phyloP scores from a whole-genome alignment of 176 grass and related monocot genomes.

The Oryza punctata region DNA sequence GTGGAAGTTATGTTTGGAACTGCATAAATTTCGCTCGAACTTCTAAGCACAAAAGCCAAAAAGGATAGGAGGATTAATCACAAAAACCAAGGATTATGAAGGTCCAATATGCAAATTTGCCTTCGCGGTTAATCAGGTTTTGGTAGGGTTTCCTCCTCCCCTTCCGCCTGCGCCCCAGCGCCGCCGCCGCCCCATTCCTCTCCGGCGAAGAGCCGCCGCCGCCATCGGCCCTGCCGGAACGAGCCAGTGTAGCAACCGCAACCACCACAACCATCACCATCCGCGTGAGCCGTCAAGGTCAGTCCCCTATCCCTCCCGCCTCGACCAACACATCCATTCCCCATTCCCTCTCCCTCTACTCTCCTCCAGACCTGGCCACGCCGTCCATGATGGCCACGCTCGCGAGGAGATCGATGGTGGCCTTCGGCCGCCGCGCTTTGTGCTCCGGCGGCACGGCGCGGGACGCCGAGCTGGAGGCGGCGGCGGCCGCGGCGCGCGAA shows the following conservation, averaged over 20 bases:
- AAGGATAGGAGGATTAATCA: neutral
- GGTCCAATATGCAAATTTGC: neutral
- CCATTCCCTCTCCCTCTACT: neutral
- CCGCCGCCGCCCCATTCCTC: neutral
- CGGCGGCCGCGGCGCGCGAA: slow-evolving; percentile 25
- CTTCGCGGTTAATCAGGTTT: neutral
- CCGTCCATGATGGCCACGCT: neutral
- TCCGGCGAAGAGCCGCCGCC: neutral
- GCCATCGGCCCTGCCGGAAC: neutral
- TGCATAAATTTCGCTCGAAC: no score
- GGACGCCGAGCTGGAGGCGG: neutral
- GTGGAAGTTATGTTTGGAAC: neutral
- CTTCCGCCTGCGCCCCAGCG: neutral
- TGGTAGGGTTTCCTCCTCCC: neutral
- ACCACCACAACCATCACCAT: neutral
- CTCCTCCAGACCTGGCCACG: neutral
- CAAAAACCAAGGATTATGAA: neutral
- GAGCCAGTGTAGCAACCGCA: neutral
- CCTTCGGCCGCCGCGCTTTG: neutral
- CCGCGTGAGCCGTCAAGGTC: neutral
- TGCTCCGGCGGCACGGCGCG: slow-evolving; percentile 14
- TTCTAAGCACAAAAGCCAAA: neutral
- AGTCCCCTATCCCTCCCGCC: neutral
- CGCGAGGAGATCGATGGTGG: neutral
- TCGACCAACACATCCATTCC: neutral